Evolutionary conservation across 164 flowering plant species (phyloP).

Genomic region (Buxus sempervirens): DNA sequence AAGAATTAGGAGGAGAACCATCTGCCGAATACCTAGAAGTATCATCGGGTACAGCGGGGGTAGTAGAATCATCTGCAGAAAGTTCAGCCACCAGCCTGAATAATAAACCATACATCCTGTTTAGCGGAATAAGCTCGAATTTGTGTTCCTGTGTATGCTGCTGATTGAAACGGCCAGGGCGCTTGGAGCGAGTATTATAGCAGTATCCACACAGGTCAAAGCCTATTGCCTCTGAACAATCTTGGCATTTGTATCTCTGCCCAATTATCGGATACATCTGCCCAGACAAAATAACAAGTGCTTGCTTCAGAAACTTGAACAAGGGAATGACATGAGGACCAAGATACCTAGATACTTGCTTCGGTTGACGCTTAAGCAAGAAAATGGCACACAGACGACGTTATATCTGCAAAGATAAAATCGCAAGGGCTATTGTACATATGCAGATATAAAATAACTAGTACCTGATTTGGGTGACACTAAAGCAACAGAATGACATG

Average conservation of each 20-base stretch:
- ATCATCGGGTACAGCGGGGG: too few relatives aligned
- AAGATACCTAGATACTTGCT: too few relatives aligned
- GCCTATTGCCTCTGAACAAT: constrained; percentile 65
- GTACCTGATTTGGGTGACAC: neutral
- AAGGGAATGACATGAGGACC: neutral
- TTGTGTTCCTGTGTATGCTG: constrained; percentile 75
- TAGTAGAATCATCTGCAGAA: constrained; percentile 10
- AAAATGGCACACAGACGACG: too few relatives aligned
- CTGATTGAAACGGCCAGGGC: constrained; percentile 90
- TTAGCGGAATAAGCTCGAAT: constrained; percentile 30
- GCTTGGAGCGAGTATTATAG: constrained; percentile 56
- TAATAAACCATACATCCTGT: neutral
- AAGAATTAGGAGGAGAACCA: constrained; percentile 3
- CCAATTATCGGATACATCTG: constrained; percentile 82
- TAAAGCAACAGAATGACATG: too few relatives aligned
- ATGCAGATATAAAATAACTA: constrained; percentile 37
- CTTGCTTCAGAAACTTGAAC: neutral
- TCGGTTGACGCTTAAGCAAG: too few relatives aligned
- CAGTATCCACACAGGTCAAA: constrained; percentile 79
- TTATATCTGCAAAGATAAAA: too few relatives aligned
- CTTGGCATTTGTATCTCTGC: constrained; percentile 73
- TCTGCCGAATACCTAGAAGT: neutral
- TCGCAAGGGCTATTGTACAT: too few relatives aligned
- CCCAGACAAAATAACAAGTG: constrained; percentile 12
- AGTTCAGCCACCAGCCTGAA: constrained; percentile 9